Evolutionary conservation across 768 basidiomycete genomes (phyloP), one percentile per base, ranked within the genome.

Genomic region (Cystofilobasidium macerans): DNA sequence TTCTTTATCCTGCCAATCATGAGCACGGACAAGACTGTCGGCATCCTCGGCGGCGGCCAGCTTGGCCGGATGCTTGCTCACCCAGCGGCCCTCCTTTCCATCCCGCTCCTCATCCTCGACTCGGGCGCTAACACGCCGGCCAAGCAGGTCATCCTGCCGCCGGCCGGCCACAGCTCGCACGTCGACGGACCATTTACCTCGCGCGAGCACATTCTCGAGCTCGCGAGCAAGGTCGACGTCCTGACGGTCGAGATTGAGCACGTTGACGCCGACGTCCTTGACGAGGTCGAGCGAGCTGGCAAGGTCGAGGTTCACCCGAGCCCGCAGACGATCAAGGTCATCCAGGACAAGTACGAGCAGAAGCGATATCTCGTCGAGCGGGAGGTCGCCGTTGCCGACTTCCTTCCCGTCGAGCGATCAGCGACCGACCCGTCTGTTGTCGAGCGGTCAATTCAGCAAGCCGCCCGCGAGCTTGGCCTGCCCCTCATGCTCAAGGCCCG

Each of bases 211-310:
- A 94, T 99, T 70, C 81, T 79, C 48, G 81, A 87, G 69, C 82
- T 99, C 42, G 90, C 92, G 0, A 69, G 75, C 16, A 84, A 84
- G 73, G 92, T 87, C 35, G 87, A 97, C 71, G 78, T 98, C 38
- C 79, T 98, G 57, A 98, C 94, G 0, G 85, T 94, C 60, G 94
- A 99, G 79, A 98, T 97, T 38, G 94, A 99, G 77, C 95, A 99
- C 72, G 90, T 99, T 68, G 83, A 94, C 69, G 88, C 82, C 14
- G 78, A 78, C 26, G 83, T 88, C 0, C 79, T 99, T 13, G 82
- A 85, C 58, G 64, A 73, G 38, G 72, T 77, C 4, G 73, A 76
- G 59, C 42, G 62, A 18, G 75, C 73, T 42, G 76, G 76, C 14
- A 67, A 74, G 65, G 76, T 75, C 62, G 81, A 84, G 59, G 78